Evolutionary conservation across 176 grass and related monocot species (phyloP), one percentile per base, ranked within the genome.

Genomic region (Eremochloa ophiuroides): DNA sequence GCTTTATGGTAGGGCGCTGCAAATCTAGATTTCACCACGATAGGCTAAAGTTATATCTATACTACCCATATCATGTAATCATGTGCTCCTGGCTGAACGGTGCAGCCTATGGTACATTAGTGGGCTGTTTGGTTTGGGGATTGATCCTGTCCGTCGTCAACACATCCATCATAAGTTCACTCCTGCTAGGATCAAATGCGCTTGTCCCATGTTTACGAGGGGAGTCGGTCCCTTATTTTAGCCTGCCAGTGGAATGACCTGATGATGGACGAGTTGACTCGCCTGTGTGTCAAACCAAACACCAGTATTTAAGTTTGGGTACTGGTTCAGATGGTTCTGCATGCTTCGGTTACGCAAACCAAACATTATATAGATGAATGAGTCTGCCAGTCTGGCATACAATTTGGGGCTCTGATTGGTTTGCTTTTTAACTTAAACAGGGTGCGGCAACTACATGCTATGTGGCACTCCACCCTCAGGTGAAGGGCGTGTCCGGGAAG

Each of bases 371-470:
- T 58, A 48, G 28, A 48, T 74, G 22, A 79, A 50, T 60, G 8
- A 62, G 44, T 61, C 20, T 56, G 51, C 51, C 47, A 51, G 48
- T 51, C 38, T 78, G 42, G 69, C 30, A 10, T n/a, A 17, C 10
- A 15, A 5, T 10, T 47, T 62, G 68, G 14, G 10, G 44, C 15
- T 69, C 44, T 47, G 17, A 39, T 30, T 9, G 31, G 79, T 64
- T 56, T 84, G 66, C 82, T 1, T 61, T 22, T 8, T 8, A 62
- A 78, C 44, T 41, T 51, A 33, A 72, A 81, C 55, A 98, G 92
- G 92, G 95, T n/a, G 95, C 95, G 28, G 92, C 92, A 28, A 98
- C 90, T 7, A 88, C 84, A 62, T 98, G 95, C 80, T 98, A 98
- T 35, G 86, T 91, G 2, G 92, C 92, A 1, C 75, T 98, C 81